Percentiles rank a stretch among this genome's conserved stretches.
These are phyloP conservation scores for Geranomyces michiganensis DNA, from an alignment of 192 early-diverging fungal genomes.

Conservation along the genomic window DNA sequence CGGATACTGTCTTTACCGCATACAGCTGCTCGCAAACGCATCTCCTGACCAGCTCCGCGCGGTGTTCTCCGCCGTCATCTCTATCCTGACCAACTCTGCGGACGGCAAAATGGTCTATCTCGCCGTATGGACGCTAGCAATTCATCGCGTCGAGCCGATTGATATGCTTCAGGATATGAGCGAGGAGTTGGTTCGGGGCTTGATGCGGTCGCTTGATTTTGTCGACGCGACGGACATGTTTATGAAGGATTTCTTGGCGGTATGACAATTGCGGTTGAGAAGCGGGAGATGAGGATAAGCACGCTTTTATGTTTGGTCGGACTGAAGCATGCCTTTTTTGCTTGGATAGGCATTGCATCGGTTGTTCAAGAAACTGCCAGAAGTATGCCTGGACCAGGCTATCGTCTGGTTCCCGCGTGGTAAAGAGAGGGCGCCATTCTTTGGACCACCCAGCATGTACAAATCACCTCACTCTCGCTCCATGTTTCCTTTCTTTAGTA, in stretches of 20 bases:
- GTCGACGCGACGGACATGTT: not conserved
- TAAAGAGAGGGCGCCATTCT: not conserved
- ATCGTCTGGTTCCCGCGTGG: not conserved
- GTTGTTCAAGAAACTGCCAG: not conserved
- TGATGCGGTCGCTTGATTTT: not conserved
- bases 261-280: too few species aligned
- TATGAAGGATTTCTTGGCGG: slow-evolving; percentile 4
- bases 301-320: not conserved
- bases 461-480: too few species aligned
- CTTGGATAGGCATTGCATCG: not conserved
- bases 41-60: not conserved
- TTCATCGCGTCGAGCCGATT: not conserved
- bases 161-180: not conserved
- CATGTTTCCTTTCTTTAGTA: not conserved
- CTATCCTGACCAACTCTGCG: not conserved
- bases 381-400: not conserved
- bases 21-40: not conserved
- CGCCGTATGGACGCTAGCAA: slow-evolving; percentile 4
- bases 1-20: slow-evolving; percentile 8
- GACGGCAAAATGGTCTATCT: slow-evolving; percentile 8
- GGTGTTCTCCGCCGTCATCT: not conserved
- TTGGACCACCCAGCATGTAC: not conserved
- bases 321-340: not conserved
- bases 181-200: not conserved
- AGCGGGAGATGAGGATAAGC: not conserved